A percentile compares a stretch with the other conserved stretches of the same genome.
Conservation (phyloP, 1,284 basidiomycete genomes). For the Ganoderma lingzhi region DNA sequence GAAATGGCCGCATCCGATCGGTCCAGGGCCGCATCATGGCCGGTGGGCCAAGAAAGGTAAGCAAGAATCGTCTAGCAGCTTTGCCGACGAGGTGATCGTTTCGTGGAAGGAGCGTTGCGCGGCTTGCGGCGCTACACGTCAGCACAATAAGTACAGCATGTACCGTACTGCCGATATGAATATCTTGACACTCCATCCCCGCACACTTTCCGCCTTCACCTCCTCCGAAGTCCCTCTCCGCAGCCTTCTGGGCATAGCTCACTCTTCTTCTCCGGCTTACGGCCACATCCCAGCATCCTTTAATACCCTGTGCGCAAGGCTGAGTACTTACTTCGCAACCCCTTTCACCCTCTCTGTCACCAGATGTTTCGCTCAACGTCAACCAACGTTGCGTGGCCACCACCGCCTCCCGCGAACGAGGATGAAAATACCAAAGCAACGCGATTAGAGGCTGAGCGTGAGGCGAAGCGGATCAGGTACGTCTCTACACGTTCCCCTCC, state of each 20-base stretch:
- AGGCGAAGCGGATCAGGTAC: slow-evolving; percentile 45
- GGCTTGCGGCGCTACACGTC: slow-evolving; percentile 26
- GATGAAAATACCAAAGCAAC: slow-evolving; percentile 18
- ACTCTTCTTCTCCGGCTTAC: not conserved
- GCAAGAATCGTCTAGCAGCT: slow-evolving; percentile 18
- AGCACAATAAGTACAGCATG: slow-evolving; percentile 21
- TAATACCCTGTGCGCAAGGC: not conserved
- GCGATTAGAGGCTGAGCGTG: slow-evolving; percentile 53
- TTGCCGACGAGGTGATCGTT: slow-evolving; percentile 23
- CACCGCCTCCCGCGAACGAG: slow-evolving; percentile 28
- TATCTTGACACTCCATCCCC: not conserved
- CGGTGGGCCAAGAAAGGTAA: slow-evolving; percentile 23
- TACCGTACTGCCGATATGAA: slow-evolving; percentile 7
- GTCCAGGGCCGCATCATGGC: slow-evolving; percentile 11
- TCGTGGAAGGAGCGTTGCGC: slow-evolving; percentile 21
- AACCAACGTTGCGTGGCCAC: slow-evolving; percentile 26
- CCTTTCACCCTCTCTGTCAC: not conserved
- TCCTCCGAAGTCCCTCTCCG: not conserved
- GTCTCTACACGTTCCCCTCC: slow-evolving; percentile 1
- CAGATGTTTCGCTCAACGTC: slow-evolving; percentile 6
- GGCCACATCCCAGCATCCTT: not conserved
- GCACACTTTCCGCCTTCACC: not conserved
- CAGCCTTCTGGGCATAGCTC: slow-evolving; percentile 5
- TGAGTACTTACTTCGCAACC: not conserved
- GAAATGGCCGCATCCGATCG: slow-evolving; percentile 4